These are phyloP conservation scores for Cyclanthera cordifolia DNA, from an alignment of 306 rosid genomes.

Conservation along the genomic window DNA sequence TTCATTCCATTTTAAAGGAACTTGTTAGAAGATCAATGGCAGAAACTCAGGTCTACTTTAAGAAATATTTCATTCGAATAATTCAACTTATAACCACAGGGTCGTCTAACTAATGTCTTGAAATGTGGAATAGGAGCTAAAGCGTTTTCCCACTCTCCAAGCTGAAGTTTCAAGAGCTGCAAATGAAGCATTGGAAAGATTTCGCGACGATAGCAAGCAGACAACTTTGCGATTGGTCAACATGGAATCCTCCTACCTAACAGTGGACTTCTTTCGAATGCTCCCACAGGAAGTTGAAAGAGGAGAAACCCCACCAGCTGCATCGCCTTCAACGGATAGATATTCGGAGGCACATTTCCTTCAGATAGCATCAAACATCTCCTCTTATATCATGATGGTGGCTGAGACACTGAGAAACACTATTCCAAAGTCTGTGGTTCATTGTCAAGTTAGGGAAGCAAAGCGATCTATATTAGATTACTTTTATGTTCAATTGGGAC, in stretches of 20 bases:
- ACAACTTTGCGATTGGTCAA: constrained; percentile 35
- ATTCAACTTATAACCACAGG: not conserved
- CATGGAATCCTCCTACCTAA: constrained; percentile 40
- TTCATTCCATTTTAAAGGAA: constrained; percentile 40
- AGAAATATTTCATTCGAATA: not conserved
- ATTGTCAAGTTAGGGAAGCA: constrained; percentile 49
- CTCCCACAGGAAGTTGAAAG: constrained; percentile 32
- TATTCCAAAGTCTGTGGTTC: constrained; percentile 44
- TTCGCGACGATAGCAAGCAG: constrained; percentile 38
- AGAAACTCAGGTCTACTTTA: constrained; percentile 34
- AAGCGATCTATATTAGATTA: constrained; percentile 33
- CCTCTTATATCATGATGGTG: constrained; percentile 36
- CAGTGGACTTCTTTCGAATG: constrained; percentile 38
- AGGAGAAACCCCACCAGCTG: constrained; percentile 18
- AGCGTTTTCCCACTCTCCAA: constrained; percentile 37
- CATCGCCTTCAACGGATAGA: constrained; percentile 17
- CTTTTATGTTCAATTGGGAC: constrained; percentile 35
- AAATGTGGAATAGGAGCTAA: constrained; percentile 38
- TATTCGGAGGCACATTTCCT: constrained; percentile 31
- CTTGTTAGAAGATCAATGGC: constrained; percentile 31
- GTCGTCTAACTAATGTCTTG: not conserved
- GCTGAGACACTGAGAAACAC: constrained; percentile 32
- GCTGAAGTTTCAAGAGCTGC: constrained; percentile 34
- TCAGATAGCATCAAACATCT: constrained; percentile 31
- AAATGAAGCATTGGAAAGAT: constrained; percentile 36